Evolutionary conservation across 805 yeast species (phyloP).

Genomic region (Candida namnaoensis): DNA sequence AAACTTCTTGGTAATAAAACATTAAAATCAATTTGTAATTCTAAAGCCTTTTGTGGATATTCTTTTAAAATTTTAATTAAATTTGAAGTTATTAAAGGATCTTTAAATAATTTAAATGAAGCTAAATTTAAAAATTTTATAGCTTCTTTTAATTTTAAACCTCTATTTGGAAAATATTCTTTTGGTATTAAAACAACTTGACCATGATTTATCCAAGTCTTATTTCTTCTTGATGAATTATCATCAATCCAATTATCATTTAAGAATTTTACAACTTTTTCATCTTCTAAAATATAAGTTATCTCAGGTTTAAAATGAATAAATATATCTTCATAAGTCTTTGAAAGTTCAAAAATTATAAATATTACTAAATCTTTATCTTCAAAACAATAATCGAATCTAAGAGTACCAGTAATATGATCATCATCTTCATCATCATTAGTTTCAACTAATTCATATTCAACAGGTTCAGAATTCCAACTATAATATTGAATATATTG

Average conservation of each 20-base stretch:
- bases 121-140: conserved; percentile 29
- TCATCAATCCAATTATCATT: too few relatives aligned
- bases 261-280: conserved; percentile 33
- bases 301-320: too few relatives aligned
- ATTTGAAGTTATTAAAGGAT: conserved; percentile 12
- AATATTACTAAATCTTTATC: conserved; percentile 35
- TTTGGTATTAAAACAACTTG: conserved; percentile 30
- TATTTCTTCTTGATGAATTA: conserved; percentile 19
- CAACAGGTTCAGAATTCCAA: conserved; percentile 27
- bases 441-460: neutral
- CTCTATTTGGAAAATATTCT: conserved; percentile 22
- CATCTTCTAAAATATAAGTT: conserved; percentile 42
- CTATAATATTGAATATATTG: conserved; percentile 32
- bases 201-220: conserved; percentile 44
- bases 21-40: conserved; percentile 10
- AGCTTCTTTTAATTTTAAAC: conserved; percentile 29
- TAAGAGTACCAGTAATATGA: conserved; percentile 27
- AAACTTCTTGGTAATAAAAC: conserved; percentile 7
- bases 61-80: conserved; percentile 9
- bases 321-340: too few relatives aligned
- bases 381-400: conserved; percentile 30
- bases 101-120: conserved; percentile 23
- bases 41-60: conserved; percentile 22
- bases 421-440: conserved; percentile 1
- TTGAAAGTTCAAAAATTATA: too few relatives aligned